Evolutionary conservation across 345 rosid genomes (phyloP), one percentile per base, ranked within the genome.

Genomic region (Populus nigra): DNA sequence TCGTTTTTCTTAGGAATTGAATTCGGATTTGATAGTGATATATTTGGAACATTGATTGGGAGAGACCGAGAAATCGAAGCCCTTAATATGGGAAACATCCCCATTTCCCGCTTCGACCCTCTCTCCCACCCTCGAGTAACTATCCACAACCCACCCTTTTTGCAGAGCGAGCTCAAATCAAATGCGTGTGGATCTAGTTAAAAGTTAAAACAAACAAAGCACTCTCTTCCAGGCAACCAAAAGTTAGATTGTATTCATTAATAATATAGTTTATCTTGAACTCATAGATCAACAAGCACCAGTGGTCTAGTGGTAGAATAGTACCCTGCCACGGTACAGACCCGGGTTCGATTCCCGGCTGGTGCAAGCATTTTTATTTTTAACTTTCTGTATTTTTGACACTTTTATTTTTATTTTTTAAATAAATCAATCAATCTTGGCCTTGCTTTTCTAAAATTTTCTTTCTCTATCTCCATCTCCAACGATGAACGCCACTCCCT

Each of bases 221-320:
- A 5, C 57, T 50, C 22, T 0, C 22, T 1, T 7, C 23, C 8
- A 50, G 20, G 57, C 2, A 15, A 49, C 20, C 55, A 49, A 49
- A 15, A 49, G 22, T 18, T 16, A 5, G 8, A 17, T 5, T 18
- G 1, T 0, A 16, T 0, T 2, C 1, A 0, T 0, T 20, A 7
- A 1, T 45, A 5, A 50, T 0, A 0, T 0, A 0, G 0, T 22
- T 8, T 0, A 8, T 55, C 0, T 0, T 0, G 4, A 0, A 22
- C 18, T 0, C 1, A 0, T 5, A 0, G 2, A 8, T 4, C 47
- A 39, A 0, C 0, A 29, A 73, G 84, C 84, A 86, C 88, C 86
- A 82, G 86, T 79, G 88, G 87, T 84, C 87, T 85, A 85, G 88
- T 86, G 88, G 84, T 85, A 87, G 84, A 86, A 83, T 83, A 82